Percentiles rank a stretch among this genome's conserved stretches.
These are phyloP conservation scores for Monilinia aucupariae DNA, from an alignment of 2,329 filamentous ascomycete genomes.

Conservation along the genomic window DNA sequence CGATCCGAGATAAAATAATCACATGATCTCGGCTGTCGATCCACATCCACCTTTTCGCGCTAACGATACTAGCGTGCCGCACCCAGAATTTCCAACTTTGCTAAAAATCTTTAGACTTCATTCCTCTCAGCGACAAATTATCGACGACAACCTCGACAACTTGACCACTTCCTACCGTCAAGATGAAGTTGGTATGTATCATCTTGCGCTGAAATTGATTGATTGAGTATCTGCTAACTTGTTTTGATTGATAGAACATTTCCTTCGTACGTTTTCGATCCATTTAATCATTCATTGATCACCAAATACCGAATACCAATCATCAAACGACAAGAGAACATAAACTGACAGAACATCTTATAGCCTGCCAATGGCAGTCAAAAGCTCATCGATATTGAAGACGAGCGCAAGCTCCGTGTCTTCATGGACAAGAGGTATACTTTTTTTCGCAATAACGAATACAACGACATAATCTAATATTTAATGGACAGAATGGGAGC, in stretches of 20 bases:
- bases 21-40: constrained; percentile 15
- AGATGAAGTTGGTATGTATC: constrained; percentile 35
- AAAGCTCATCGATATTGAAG: constrained; percentile 98
- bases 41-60: not conserved
- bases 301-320: no score
- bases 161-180: constrained; percentile 22
- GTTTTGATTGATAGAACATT: constrained; percentile 30
- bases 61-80: constrained; percentile 12
- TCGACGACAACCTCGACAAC: constrained; percentile 19
- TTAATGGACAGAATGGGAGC: constrained; percentile 63
- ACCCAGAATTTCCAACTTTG: constrained; percentile 14
- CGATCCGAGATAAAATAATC: not conserved
- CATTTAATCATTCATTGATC: not conserved
- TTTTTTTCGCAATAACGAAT: constrained; percentile 1
- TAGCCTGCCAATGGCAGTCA: constrained; percentile 96
- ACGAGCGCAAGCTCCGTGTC: constrained; percentile 98
- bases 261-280: constrained; percentile 32
- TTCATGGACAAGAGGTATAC: constrained; percentile 90
- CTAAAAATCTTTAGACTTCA: constrained; percentile 7
- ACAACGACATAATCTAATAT: constrained; percentile 8
- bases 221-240: constrained; percentile 25
- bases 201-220: not conserved
- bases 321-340: constrained; percentile 16
- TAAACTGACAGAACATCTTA: constrained; percentile 25
- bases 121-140: constrained; percentile 16